phyloP scores from a whole-genome alignment of 2,329 filamentous ascomycete species.

The Ophiocordyceps unilateralis region DNA sequence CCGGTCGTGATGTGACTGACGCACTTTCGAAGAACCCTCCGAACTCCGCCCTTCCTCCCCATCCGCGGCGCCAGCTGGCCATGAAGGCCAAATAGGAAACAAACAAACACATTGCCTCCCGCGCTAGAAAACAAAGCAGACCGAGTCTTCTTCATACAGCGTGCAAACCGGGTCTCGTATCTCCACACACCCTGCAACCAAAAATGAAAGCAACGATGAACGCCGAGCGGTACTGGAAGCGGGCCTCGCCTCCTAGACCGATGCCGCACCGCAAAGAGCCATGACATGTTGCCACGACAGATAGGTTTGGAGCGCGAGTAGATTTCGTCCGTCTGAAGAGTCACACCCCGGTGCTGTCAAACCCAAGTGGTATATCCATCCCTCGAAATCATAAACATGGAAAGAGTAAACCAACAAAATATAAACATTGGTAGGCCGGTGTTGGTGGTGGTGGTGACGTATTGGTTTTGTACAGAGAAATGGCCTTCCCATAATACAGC shows the following conservation, averaged over 20 bases:
- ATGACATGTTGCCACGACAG: neutral
- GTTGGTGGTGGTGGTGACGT: neutral
- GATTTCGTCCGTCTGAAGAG: no score
- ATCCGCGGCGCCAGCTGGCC: neutral
- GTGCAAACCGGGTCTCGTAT: neutral
- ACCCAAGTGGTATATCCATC: slow-evolving; percentile 14
- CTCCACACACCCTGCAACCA: no score
- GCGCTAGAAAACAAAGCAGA: neutral
- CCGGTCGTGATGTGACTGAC: neutral
- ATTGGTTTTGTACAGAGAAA: neutral
- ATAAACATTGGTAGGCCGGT: neutral
- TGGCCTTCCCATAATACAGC: neutral
- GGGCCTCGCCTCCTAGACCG: neutral
- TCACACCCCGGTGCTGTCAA: slow-evolving; percentile 10
- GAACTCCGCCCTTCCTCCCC: no score
- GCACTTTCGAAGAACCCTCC: no score
- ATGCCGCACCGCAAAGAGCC: neutral
- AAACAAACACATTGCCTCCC: neutral
- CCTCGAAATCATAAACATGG: slow-evolving; percentile 1
- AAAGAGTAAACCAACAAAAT: neutral
- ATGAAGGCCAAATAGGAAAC: neutral
- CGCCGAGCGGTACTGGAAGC: neutral
- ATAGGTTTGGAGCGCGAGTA: no score
- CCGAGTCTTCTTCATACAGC: neutral
- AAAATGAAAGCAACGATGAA: neutral